These are phyloP conservation scores for Neurospora tetraspora DNA, from an alignment of 495 filamentous ascomycete species.

Conservation along the genomic window DNA sequence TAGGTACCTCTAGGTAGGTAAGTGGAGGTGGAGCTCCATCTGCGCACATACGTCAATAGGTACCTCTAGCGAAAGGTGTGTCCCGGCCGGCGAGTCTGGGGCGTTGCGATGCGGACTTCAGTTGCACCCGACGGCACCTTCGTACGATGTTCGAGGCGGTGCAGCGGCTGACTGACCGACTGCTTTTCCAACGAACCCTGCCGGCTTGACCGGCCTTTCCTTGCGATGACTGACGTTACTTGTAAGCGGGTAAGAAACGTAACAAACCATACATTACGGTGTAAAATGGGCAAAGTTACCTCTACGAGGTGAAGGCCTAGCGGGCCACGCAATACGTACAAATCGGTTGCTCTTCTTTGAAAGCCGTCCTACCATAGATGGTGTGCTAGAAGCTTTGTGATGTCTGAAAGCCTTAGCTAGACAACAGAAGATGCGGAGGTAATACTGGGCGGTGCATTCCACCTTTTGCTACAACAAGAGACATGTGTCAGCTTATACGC, in stretches of 20 bases:
- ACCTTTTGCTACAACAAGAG: background rate
- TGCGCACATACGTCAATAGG: background rate
- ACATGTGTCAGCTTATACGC: background rate
- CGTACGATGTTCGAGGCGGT: background rate
- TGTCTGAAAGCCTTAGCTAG: background rate
- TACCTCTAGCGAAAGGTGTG: background rate
- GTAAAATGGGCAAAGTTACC: background rate
- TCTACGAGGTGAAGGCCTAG: background rate
- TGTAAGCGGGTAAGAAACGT: background rate
- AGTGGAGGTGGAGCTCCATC: background rate
- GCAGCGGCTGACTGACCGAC: background rate
- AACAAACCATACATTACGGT: background rate
- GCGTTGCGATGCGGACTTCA: background rate
- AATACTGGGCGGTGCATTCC: background rate
- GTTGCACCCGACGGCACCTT: background rate
- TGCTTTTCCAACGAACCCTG: background rate
- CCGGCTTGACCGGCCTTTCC: background rate
- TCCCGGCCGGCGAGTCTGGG: background rate
- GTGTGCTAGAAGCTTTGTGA: background rate
- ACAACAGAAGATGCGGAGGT: background rate
- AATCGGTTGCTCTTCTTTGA: background rate
- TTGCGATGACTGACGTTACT: background rate
- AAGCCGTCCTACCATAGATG: background rate
- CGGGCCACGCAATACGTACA: background rate
- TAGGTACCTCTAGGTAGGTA: background rate